Base-by-base conservation (phyloP, 2,329 filamentous ascomycete genomes). In the Clonostachys chloroleuca region DNA sequence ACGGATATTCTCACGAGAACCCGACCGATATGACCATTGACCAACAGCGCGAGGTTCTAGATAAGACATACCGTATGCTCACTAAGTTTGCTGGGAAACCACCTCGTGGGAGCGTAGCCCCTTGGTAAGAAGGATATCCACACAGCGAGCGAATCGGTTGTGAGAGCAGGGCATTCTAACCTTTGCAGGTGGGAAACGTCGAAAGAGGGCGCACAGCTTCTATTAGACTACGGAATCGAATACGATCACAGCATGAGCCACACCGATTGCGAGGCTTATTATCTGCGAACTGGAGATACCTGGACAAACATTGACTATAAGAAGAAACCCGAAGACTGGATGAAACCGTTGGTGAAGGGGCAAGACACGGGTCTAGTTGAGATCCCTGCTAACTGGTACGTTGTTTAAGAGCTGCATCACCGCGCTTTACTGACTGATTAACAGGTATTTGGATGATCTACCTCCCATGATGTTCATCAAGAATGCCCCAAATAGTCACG, bases 1-100 rank as follows among this genome's bases (percentile, higher is more conserved):
- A 90, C 52, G 86, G 84, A 5, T 90, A 90, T 65, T 82, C 77
- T 0, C 86, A 90, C 56, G 86, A 90, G 59, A 89, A 90, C 55
- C 85, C 86, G 0, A 73, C 72, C 1, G 78, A 83, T 48, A 88
- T 90, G 85, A 86, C 76, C 0, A 61, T 87, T 2, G 86, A 90
- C 59, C 87, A 92, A 65, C 87, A 92, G 62, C 77, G 77, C 13
- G 85, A 87, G 48, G 83, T 92, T 14, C 74, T 92, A 6, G 83
- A 87, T 56, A 88, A 88, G 64, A 89, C 85, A 16, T 89, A 84
- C 59, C 76, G 77, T 18, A 74, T 90, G 63, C 74, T 90, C 34
- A 88, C 81, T 0, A 80, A 85, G 0, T 86, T 92, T 37, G 59
- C 56, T 79, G 83, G 87, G 6, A 89, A 88, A 64, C 83, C 83